Evolutionary conservation across 2,329 filamentous ascomycete genomes (phyloP).

Genomic region (Macrophomina pseudophaseolina): DNA sequence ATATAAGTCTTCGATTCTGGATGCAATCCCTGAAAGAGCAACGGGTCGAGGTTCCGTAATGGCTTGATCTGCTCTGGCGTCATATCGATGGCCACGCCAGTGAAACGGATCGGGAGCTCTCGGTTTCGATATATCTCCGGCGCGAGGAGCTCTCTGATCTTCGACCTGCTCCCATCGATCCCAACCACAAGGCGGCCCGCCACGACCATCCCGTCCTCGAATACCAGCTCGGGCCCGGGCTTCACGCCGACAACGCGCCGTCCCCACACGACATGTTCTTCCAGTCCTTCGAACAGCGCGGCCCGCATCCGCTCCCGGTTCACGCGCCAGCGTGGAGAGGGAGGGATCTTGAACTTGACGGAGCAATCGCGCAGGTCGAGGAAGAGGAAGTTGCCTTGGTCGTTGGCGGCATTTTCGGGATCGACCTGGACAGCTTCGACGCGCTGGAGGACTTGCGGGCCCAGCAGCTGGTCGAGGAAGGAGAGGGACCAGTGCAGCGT

Average conservation of each 20-base stretch:
- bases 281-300: slow-evolving; percentile 22
- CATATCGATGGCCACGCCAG: slow-evolving; percentile 47
- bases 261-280: slow-evolving; percentile 22
- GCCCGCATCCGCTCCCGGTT: slow-evolving; percentile 25
- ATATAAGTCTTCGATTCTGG: slow-evolving; percentile 29
- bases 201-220: slow-evolving; percentile 26
- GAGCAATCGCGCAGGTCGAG: slow-evolving; percentile 48
- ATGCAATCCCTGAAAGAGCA: slow-evolving; percentile 32
- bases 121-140: slow-evolving; percentile 36
- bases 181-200: slow-evolving; percentile 40
- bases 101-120: slow-evolving; percentile 46
- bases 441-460: slow-evolving; percentile 11
- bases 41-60: slow-evolving; percentile 31
- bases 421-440: slow-evolving; percentile 29
- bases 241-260: slow-evolving; percentile 26
- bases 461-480: slow-evolving; percentile 26
- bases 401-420: slow-evolving; percentile 29
- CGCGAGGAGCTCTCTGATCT: slow-evolving; percentile 43
- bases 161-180: slow-evolving; percentile 49
- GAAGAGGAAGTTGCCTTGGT: slow-evolving; percentile 49
- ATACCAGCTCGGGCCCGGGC: slow-evolving; percentile 20
- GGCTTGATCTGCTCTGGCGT: slow-evolving; percentile 37
- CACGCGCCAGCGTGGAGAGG: slow-evolving; percentile 44
- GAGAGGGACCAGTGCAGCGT: slow-evolving; percentile 30
- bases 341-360: slow-evolving; percentile 47